Base-by-base conservation (phyloP, 176 grass and related monocot species). In the Carex pumila region DNA sequence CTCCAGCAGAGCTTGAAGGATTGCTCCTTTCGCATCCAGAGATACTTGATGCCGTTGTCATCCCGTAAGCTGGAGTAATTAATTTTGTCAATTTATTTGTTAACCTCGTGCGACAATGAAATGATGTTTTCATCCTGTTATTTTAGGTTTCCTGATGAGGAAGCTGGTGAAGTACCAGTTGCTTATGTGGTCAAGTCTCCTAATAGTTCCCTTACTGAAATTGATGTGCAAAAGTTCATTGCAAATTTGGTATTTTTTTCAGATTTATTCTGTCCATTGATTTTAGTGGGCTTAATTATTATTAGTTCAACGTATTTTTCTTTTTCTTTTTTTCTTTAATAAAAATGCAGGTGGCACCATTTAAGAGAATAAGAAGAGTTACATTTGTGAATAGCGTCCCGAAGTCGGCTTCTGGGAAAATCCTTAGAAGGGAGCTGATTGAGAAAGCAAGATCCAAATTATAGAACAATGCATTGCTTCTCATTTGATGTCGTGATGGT, bases 1-100 rank as follows among this genome's bases (percentile, higher is more conserved):
- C 95, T 78, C 95, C 95, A n/a, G 95, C 95, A 72, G 92, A 94
- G 80, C 89, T 98, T 85, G 95, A 98, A 91, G 91, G 91, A 13
- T 50, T 98, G 72, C 91, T 98, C 88, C 86, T 98, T 58, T 93
- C 92, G 45, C 92, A 98, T 79, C 57, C 92, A 14, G 92, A 98
- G 80, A 98, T 95, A 87, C 60, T 93, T 12, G 92, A 98, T 88
- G 84, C 92, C 18, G 91, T 91, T 67, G 95, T 98, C 70, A 98
- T 98, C 69, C 92, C 92, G 95, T 98, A 90, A 94, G 92, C 86
- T 77, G 43, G 50, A 60, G 29, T 19, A 49, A 41, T 31, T 47
- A 87, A 85, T 31, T 53, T 52, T 31, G 19, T 21, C 64, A 41
- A 63, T 81, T 63, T 13, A 64, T 82, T 18, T 54, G 65, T 52